Evolutionary conservation across 2,329 filamentous ascomycete genomes (phyloP).

Genomic region (Albophoma yamanashiensis): DNA sequence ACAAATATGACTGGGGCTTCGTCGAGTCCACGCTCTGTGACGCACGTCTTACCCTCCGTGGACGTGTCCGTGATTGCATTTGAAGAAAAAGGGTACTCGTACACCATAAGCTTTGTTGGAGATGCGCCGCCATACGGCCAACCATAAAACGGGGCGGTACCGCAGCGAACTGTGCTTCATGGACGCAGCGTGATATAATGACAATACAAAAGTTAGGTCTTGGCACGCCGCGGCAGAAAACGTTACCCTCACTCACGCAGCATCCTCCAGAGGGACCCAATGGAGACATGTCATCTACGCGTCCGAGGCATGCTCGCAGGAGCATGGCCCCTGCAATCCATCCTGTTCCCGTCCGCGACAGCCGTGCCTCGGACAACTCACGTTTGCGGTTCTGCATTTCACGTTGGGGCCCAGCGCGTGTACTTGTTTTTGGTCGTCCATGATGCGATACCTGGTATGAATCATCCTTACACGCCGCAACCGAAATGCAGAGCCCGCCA

Average conservation of each 20-base stretch:
- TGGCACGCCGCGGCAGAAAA: neutral
- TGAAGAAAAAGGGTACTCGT: neutral
- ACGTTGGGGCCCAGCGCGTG: neutral
- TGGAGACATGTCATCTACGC: neutral
- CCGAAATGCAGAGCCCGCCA: constrained; percentile 42
- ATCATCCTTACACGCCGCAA: constrained; percentile 42
- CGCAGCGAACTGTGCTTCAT: too few species aligned
- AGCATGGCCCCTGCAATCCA: too few species aligned
- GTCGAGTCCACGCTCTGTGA: neutral
- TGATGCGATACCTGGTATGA: constrained; percentile 41
- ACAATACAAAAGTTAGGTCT: neutral
- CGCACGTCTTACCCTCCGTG: neutral
- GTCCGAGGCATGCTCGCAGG: neutral
- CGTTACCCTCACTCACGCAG: neutral
- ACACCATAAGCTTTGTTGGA: neutral
- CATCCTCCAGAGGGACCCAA: too few species aligned
- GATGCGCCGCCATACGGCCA: neutral
- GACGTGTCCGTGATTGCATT: neutral
- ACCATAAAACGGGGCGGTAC: neutral
- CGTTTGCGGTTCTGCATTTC: neutral
- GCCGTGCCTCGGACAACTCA: neutral
- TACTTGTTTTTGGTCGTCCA: constrained; percentile 23
- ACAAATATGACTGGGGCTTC: too few species aligned
- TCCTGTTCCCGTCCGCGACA: neutral
- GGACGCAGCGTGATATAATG: neutral